Evolutionary conservation across 441 rosid species (phyloP).

Genomic region (Populus tomentosa): DNA sequence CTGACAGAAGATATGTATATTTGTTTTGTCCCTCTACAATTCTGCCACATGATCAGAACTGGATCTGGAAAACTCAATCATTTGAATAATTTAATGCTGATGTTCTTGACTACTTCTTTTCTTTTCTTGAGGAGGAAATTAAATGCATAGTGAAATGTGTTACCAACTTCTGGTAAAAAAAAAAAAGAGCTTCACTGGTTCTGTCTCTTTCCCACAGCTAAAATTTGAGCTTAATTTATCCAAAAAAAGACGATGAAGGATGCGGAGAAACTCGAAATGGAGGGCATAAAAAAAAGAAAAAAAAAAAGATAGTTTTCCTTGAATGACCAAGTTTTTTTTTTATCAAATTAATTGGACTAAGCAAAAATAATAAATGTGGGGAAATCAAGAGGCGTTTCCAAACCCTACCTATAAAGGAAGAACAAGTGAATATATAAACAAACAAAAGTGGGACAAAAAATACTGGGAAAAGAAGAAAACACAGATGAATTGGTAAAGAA

Average conservation of each 20-base stretch:
- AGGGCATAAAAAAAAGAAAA: neutral
- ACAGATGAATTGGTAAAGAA: neutral
- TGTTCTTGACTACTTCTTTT: neutral
- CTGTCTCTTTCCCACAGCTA: too few relatives aligned
- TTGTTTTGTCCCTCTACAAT: neutral
- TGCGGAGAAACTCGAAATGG: neutral
- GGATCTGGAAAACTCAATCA: neutral
- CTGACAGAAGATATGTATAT: neutral
- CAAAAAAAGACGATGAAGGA: neutral
- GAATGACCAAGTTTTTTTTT: too few relatives aligned
- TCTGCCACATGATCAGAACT: neutral
- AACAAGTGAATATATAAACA: conserved; percentile 9
- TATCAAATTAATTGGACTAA: too few relatives aligned
- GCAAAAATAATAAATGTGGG: conserved; percentile 15
- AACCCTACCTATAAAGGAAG: conserved; percentile 18
- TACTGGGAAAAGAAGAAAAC: neutral
- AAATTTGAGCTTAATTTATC: too few relatives aligned
- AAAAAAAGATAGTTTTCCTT: too few relatives aligned
- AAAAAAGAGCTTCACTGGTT: neutral
- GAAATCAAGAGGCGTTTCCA: conserved; percentile 26
- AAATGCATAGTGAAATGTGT: neutral
- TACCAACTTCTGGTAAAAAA: neutral
- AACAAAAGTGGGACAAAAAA: conserved; percentile 25
- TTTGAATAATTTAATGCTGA: neutral
- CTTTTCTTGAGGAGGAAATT: neutral